Evolutionary conservation across 441 rosid species (phyloP).

Genomic region (Arabidopsis lyrata): DNA sequence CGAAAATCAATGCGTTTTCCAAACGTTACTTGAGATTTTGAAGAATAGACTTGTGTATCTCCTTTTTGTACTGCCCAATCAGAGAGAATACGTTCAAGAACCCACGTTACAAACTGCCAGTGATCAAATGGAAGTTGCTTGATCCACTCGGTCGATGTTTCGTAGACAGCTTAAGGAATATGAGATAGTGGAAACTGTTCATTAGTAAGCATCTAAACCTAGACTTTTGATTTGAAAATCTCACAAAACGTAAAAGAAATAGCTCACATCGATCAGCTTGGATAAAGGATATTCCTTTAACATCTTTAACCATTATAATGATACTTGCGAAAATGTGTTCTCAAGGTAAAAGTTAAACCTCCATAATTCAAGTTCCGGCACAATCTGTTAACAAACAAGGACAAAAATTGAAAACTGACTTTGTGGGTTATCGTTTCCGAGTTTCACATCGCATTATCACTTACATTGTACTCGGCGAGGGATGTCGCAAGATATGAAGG

Average conservation of each 20-base stretch:
- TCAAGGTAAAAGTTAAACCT: neutral
- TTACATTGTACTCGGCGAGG: too few species aligned
- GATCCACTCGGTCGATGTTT: neutral
- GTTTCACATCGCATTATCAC: too few species aligned
- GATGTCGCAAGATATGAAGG: too few species aligned
- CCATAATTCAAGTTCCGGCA: neutral
- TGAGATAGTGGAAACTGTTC: neutral
- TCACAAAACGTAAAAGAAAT: too few species aligned
- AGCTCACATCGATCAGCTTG: neutral
- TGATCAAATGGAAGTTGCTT: neutral
- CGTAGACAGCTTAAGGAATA: neutral
- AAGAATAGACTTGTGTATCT: neutral
- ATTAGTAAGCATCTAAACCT: too few species aligned
- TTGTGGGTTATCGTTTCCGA: neutral
- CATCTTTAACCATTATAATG: neutral
- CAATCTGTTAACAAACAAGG: neutral
- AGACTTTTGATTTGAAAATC: too few species aligned
- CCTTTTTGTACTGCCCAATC: neutral
- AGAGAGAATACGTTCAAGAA: neutral
- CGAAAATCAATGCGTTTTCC: too few species aligned
- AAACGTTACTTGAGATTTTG: too few species aligned
- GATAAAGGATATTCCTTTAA: neutral
- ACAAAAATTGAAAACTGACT: too few species aligned
- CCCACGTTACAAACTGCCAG: neutral
- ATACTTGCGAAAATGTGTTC: neutral